phyloP scores from a whole-genome alignment of 1,284 basidiomycete species.

The Cryptococcus wingfieldii region DNA sequence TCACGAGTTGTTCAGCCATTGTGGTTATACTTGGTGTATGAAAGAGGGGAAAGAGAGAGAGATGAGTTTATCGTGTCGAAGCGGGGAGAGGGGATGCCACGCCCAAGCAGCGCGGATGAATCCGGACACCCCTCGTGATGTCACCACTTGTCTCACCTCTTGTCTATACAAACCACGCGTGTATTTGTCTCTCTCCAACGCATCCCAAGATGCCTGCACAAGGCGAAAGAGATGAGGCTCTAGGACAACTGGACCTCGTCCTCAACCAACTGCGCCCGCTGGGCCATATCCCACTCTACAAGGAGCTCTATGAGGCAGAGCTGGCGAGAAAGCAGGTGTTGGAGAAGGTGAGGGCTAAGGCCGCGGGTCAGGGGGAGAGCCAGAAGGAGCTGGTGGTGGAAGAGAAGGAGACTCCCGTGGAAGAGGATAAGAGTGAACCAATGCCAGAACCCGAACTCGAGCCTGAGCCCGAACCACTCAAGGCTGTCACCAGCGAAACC shows the following conservation, averaged over 20 bases:
- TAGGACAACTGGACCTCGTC: background rate
- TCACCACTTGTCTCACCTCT: too few species aligned
- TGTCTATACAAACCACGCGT: too few species aligned
- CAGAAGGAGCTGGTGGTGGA: too few species aligned
- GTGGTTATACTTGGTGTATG: slow-evolving; percentile 6
- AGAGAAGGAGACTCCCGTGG: too few species aligned
- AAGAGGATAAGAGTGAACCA: too few species aligned
- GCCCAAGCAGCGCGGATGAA: too few species aligned
- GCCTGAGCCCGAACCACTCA: too few species aligned
- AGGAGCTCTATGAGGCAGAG: background rate
- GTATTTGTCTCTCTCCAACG: background rate
- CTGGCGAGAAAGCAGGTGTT: background rate
- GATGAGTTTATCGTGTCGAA: too few species aligned
- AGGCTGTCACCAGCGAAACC: background rate
- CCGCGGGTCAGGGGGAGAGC: too few species aligned
- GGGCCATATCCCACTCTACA: background rate
- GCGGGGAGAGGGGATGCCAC: too few species aligned
- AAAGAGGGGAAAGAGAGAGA: background rate
- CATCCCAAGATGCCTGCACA: background rate
- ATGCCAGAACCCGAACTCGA: too few species aligned
- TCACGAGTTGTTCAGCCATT: slow-evolving; percentile 68
- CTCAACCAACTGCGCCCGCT: background rate
- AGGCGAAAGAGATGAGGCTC: background rate
- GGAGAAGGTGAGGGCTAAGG: background rate
- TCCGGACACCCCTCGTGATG: too few species aligned